Conservation (phyloP, 2,329 filamentous ascomycete genomes). For the Colletotrichum sp. region DNA sequence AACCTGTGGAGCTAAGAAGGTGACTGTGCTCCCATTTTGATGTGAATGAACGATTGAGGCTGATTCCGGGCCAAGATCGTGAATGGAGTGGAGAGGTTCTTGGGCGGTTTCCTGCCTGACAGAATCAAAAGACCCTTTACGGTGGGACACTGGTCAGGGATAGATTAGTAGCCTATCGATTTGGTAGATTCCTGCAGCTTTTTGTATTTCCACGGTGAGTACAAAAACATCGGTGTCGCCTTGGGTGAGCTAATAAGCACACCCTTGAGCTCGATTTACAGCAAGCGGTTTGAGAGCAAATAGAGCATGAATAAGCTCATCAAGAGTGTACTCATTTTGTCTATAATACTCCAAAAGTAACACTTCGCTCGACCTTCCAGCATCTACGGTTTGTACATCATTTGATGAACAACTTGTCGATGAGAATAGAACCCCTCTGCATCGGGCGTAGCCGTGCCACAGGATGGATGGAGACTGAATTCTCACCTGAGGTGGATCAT, state of each 20-base stretch:
- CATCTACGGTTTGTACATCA: no score
- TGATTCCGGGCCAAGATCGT: neutral
- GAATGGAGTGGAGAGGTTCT: neutral
- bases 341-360: no score
- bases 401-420: neutral
- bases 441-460: neutral
- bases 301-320: no score
- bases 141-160: neutral
- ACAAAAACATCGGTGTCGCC: no score
- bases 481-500: neutral
- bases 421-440: rapidly evolving
- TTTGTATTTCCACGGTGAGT: no score
- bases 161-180: rapidly evolving
- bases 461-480: no score
- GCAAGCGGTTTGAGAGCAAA: no score
- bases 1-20: neutral
- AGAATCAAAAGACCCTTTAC: neutral
- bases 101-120: neutral
- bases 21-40: neutral
- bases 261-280: no score
- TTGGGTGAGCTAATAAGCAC: no score
- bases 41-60: neutral
- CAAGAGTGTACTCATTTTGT: no score
- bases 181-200: rapidly evolving
- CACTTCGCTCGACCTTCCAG: no score